Conservation (phyloP, 345 rosid genomes). For the Eucalyptus regnans region DNA sequence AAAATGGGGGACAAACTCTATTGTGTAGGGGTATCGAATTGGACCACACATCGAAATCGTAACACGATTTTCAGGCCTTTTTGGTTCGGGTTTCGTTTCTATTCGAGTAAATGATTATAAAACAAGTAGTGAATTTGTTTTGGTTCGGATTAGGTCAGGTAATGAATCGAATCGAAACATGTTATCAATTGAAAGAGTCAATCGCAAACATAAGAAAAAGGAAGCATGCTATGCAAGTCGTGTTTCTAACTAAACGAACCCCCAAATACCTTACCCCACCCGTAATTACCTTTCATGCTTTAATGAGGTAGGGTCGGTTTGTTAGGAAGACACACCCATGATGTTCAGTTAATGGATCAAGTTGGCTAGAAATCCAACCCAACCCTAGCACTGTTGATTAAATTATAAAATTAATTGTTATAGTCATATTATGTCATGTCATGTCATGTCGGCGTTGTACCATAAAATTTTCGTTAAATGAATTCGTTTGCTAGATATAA, state of each 20-base stretch:
- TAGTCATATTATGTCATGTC: rapidly evolving
- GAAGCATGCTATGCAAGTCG: too few relatives aligned
- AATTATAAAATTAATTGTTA: too few relatives aligned
- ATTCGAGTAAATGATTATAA: too few relatives aligned
- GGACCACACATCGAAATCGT: not conserved
- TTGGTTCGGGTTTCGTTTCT: rapidly evolving
- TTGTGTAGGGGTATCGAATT: not conserved
- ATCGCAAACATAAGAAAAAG: too few relatives aligned
- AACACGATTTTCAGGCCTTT: not conserved
- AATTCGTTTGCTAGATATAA: not conserved
- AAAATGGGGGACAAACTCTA: too few relatives aligned
- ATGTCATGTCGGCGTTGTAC: too few relatives aligned
- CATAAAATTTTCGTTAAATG: not conserved
- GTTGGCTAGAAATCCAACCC: not conserved
- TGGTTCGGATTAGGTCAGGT: rapidly evolving
- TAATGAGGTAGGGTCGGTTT: not conserved
- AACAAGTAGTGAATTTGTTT: not conserved
- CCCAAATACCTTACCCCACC: too few relatives aligned
- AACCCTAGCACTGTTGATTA: rapidly evolving
- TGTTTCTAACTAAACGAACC: too few relatives aligned
- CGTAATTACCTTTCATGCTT: not conserved
- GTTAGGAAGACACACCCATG: too few relatives aligned
- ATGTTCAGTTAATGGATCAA: too few relatives aligned
- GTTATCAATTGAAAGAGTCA: too few relatives aligned
- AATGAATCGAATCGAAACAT: too few relatives aligned